Base-by-base conservation (phyloP, 202 grass and related monocot genomes). In the Panicum virgatum region DNA sequence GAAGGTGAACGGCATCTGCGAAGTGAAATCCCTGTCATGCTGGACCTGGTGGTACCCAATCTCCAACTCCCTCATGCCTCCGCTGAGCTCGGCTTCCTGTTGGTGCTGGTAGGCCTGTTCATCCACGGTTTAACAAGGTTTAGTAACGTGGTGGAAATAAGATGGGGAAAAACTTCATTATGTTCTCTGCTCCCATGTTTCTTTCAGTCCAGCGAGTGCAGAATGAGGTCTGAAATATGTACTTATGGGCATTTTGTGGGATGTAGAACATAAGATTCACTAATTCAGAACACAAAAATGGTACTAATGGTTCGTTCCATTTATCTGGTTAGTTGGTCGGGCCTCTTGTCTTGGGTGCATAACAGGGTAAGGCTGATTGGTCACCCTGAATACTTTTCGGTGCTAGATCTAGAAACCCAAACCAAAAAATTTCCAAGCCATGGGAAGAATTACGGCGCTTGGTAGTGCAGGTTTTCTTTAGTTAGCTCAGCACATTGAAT, bases 1-100 rank as follows among this genome's bases (percentile, higher is more conserved):
- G 79, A 99, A 99, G 70, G 80, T 94, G 89, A 99, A 83, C 16
- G 91, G 91, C 74, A 99, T 94, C 69, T 94, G 91, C n/a, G 92
- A 48, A 9, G 86, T 38, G 67, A 98, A 95, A 19, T 93, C 86
- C 86, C 88, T 89, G 59, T 89, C 90, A 13, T 88, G 81, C n/a
- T 89, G 82, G 72, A 89, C 89, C 27, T 88, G 78, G 11, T 90
- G 82, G 72, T 89, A 91, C 9, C 92, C 82, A 16, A 95, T 85
- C 58, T 98, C 92, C 83, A 94, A 85, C 44, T 90, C 93, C 80
- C 86, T 88, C 62, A 96, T 86, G 81, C 85, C 79, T 5, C 82
- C 87, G 38, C 43, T 87, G 73, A 88, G 80, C 6, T 83, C 80
- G 3, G 62, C 79, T 9, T 86, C 88, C 69, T 86, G 88, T 66